Percentiles rank a stretch among this genome's conserved stretches.
Conservation (phyloP, 2,329 filamentous ascomycete genomes). For the Phaeoacremonium minimum region DNA sequence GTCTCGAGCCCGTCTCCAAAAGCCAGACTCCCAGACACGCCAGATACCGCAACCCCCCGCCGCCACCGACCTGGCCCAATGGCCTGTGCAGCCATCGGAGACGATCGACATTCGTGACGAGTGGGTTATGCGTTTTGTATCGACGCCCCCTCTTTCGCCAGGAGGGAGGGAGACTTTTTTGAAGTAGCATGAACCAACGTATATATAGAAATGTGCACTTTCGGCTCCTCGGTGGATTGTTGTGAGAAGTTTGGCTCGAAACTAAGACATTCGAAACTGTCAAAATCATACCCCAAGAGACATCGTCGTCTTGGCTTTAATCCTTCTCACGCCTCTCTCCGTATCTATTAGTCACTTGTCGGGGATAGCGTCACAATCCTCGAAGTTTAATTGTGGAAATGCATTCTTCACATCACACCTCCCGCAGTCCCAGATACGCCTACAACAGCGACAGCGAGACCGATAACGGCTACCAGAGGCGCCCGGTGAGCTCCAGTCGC, state of each 20-base stretch:
- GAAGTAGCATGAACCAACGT: background rate
- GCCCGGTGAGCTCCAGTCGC: background rate
- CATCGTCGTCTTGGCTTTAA: background rate
- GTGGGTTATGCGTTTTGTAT: background rate
- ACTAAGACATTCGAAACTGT: background rate
- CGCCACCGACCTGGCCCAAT: background rate
- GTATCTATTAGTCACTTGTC: background rate
- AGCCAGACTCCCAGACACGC: too few species aligned
- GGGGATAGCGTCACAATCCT: background rate
- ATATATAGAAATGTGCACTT: background rate
- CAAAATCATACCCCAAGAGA: background rate
- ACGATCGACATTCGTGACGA: background rate
- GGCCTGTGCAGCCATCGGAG: background rate
- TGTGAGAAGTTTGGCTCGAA: background rate
- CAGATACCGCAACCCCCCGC: background rate
- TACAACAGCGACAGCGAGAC: background rate
- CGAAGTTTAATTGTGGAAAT: background rate
- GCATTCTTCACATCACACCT: too few species aligned
- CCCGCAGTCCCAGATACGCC: background rate
- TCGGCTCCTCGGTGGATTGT: background rate
- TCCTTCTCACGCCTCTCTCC: background rate
- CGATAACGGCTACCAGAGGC: conserved; percentile 4
- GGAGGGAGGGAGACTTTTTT: background rate
- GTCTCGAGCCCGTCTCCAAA: too few species aligned
- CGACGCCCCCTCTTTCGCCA: background rate